phyloP scores from a whole-genome alignment of 306 rosid species.

The Gillenia trifoliata region DNA sequence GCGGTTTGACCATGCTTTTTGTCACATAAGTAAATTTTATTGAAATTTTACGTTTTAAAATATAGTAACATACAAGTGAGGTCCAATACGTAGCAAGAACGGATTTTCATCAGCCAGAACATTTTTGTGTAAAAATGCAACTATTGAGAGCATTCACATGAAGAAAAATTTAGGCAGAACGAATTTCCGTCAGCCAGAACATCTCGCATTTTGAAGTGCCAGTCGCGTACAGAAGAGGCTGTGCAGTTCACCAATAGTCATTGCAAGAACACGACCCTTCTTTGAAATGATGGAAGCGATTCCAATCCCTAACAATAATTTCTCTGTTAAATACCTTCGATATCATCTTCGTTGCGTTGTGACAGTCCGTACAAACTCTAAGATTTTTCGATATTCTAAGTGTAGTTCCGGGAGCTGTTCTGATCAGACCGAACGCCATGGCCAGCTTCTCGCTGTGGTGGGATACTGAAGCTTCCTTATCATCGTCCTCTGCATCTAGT shows the following conservation, averaged over 20 bases:
- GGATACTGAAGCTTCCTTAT: slow-evolving; percentile 44
- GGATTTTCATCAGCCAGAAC: no score
- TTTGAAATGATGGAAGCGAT: slow-evolving; percentile 58
- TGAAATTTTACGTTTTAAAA: no score
- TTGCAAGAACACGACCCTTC: slow-evolving; percentile 61
- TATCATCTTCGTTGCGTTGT: slow-evolving; percentile 52
- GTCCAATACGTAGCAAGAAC: no score
- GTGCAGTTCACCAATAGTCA: slow-evolving; percentile 44
- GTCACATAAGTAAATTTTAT: no score
- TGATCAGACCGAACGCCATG: slow-evolving; percentile 53
- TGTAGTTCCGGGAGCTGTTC: slow-evolving; percentile 40
- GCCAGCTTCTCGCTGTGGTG: slow-evolving; percentile 75
- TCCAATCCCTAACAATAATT: slow-evolving; percentile 51
- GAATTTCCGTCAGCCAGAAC: no score
- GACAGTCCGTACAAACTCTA: slow-evolving; percentile 55
- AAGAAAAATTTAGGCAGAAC: no score
- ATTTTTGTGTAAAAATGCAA: no score
- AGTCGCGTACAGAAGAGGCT: background rate
- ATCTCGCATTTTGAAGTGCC: no score
- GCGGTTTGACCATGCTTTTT: no score
- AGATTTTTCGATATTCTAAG: slow-evolving; percentile 55
- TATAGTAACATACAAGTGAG: no score
- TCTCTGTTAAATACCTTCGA: slow-evolving; percentile 47
- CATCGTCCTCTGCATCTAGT: slow-evolving; percentile 63
- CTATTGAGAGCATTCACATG: no score